Evolutionary conservation across 1,139 yeast genomes (phyloP), one percentile per base, ranked within the genome.

Genomic region (Diutina catenulata): DNA sequence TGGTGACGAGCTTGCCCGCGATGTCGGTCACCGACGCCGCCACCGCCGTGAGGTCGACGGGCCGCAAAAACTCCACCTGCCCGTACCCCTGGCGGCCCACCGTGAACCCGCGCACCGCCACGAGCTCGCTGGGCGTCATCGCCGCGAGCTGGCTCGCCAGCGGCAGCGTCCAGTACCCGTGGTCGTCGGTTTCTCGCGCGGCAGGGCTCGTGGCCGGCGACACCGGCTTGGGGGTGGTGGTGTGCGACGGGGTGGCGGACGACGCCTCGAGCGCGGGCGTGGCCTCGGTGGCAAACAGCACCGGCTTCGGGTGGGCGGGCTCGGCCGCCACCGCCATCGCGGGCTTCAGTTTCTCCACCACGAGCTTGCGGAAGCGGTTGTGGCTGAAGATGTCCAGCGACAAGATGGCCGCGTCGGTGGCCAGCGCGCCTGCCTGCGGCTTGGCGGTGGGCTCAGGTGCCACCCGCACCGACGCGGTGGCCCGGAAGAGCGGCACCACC

Each of bases 161-260:
- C 18, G 98, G 98, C 2, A 83, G 73, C 38, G 80, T 79, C 87
- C 94, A 91, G 57, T 88, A 93, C 2, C 91, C 95, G 37, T 80
- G 74, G 18, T 56, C 66, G 39, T 64, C 66, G 11, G 55, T 50
- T 23, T 75, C 80, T 36, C 68, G 68, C n/a, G n/a, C 29, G 59
- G 64, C 63, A 36, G 64, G 68, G 37, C 64, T 68, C 18, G 53
- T 55, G 13, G 45, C 41, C 11, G 19, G 40, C 28, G 16, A 40
- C 15, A 11, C 28, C 35, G 37, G 7, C 14, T 8, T n/a, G 31
- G 21, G 9, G n/a, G 20, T 4, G n/a, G 10, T 18, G 14, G 14
- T n/a, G 28, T n/a, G 14, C 14, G 15, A n/a, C 16, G 7, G 3
- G 9, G 4, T 4, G 16, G 28, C 28, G 9, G 28, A 4, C 28